Conservation (phyloP, 305 asterid species). For the Withania somnifera region DNA sequence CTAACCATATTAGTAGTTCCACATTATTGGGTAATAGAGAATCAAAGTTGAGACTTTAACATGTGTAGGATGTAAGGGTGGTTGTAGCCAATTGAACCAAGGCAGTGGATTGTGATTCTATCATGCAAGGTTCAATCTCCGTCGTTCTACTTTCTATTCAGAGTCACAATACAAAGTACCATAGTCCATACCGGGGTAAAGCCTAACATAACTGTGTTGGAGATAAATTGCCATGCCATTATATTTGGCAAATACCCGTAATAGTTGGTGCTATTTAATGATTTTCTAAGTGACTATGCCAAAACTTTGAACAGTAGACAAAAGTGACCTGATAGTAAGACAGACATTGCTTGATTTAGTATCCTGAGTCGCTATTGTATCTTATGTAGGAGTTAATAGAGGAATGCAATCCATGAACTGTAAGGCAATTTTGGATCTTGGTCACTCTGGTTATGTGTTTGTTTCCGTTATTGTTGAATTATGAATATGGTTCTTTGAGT, state of each 20-base stretch:
- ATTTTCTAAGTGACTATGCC: neutral
- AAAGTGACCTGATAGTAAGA: neutral
- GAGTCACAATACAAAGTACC: neutral
- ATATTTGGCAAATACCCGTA: neutral
- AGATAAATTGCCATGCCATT: neutral
- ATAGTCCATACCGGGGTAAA: neutral
- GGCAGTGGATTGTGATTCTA: neutral
- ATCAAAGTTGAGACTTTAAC: neutral
- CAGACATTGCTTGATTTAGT: neutral
- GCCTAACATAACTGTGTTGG: neutral
- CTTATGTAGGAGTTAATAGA: neutral
- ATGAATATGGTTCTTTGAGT: neutral
- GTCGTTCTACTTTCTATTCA: neutral
- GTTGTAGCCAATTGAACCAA: neutral
- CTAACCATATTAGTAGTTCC: neutral
- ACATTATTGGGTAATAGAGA: neutral
- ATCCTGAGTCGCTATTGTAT: neutral
- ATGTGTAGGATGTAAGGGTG: neutral
- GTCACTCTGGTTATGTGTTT: neutral
- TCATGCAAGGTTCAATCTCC: neutral
- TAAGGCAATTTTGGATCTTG: neutral
- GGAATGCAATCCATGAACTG: neutral
- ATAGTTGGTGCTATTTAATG: neutral
- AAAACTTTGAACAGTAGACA: neutral
- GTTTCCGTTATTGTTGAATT: neutral